Percentiles rank a stretch among this genome's conserved stretches.
Conservation (phyloP, 306 rosid species). For the Quercus rubra region DNA sequence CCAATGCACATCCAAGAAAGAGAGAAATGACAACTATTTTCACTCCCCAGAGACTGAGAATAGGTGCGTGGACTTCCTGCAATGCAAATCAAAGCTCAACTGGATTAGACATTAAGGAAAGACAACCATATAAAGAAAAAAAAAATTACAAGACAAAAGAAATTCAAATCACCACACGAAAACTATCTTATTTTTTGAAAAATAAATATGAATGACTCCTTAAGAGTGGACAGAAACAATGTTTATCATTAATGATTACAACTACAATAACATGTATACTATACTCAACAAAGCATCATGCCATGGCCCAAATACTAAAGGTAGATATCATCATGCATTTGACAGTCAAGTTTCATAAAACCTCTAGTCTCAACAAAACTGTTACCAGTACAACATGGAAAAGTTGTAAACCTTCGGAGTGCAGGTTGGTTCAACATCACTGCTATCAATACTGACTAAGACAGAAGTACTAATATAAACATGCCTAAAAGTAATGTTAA, state of each 20-base stretch:
- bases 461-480: background rate
- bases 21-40: constrained; percentile 72
- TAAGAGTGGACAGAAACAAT: background rate
- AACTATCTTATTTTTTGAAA: background rate
- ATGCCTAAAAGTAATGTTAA: background rate
- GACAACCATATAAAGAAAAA: background rate
- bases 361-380: background rate
- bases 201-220: background rate
- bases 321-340: too few species aligned
- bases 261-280: background rate
- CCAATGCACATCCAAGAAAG: constrained; percentile 71
- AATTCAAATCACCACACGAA: background rate
- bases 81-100: constrained; percentile 18
- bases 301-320: background rate
- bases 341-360: background rate
- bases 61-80: constrained; percentile 97
- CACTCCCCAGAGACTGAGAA: constrained; percentile 84
- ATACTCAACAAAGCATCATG: background rate
- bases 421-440: background rate
- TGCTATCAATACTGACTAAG: background rate
- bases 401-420: background rate
- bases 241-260: background rate
- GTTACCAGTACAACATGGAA: background rate
- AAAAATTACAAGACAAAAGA: background rate
- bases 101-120: constrained; percentile 16